Base-by-base conservation (phyloP, 345 rosid species). In the Combretum micranthum region DNA sequence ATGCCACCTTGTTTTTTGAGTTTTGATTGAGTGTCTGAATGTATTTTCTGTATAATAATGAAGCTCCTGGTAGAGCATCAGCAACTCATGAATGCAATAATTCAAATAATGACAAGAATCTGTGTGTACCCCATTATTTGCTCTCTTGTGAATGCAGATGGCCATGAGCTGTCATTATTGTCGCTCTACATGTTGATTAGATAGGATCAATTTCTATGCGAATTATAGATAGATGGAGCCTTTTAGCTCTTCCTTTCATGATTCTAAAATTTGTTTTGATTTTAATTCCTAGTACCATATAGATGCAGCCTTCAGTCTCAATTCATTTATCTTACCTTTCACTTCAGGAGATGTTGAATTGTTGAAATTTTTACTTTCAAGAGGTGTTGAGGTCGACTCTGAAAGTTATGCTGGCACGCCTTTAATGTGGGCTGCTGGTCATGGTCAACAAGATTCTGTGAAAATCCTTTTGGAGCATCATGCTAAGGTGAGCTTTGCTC, bases 341-440 rank as follows among this genome's bases (percentile, higher is more conserved):
- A 52, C 55, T 72, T 65, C 77, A 92, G 98, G 96, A 48, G 70
- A 83, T 49, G 73, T 81, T 51, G 91, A 80, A 73, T 75, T 88
- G 80, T 68, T 86, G 12, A 73, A 63, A 58, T 75, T 76, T 62
- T 50, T 90, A 63, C 86, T 90, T 56, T 73, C 94, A 1, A 80
- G 74, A 77, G 87, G 76, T 62, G 82, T 72, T 59, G 72, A 80
- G n/a, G 79, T 86, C 69, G 83, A 90, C 55, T 86, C 87, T 15
- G 72, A 84, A 72, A 87, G 98, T 69, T 93, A 92, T 74, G 73
- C 95, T 64, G 98, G 93, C 50, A 83, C 94, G 20, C 96, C 97
- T 32, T 69, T 90, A 55, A 64, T 90, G 43, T 90, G 96, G 96
- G 96, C 96, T 67, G 96, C 96, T 64, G 96, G 95, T 37, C 96